Percentiles rank a stretch among this genome's conserved stretches.
Evolutionary conservation across 1,139 yeast genomes (phyloP).

Genomic region (Zhuliangozyma blackwelliae): DNA sequence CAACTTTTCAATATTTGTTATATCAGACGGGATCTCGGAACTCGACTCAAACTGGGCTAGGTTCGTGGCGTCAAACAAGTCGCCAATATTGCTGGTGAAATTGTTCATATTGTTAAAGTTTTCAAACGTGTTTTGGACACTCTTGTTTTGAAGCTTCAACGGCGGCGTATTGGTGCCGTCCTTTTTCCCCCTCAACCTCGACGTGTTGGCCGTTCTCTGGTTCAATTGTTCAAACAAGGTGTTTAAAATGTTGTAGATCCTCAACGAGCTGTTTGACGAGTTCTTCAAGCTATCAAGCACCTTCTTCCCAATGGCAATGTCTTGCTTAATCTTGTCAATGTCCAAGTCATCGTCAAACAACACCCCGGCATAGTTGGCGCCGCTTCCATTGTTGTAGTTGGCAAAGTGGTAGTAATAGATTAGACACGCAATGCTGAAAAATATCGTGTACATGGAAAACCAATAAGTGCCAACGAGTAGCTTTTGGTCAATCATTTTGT

Average conservation of each 20-base stretch:
- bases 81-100: constrained; percentile 6
- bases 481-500: constrained; percentile 72
- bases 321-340: constrained; percentile 64
- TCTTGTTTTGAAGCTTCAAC: constrained; percentile 9
- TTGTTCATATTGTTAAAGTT: not conserved
- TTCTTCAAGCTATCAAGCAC: constrained; percentile 70
- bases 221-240: constrained; percentile 80
- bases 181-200: constrained; percentile 16
- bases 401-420: constrained; percentile 80
- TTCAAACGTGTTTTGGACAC: constrained; percentile 22
- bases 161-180: constrained; percentile 1
- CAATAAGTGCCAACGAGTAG: constrained; percentile 85
- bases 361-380: constrained; percentile 44
- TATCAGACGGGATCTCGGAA: constrained; percentile 7
- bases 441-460: constrained; percentile 90
- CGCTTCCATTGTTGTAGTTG: constrained; percentile 25
- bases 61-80: constrained; percentile 10
- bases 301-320: constrained; percentile 77
- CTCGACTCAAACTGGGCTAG: constrained; percentile 11
- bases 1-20: constrained; percentile 3
- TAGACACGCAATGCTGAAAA: constrained; percentile 84
- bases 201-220: constrained; percentile 52
- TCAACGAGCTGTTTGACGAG: constrained; percentile 70
- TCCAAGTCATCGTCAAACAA: constrained; percentile 58
- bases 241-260: constrained; percentile 76